Conservation (phyloP, 192 early-diverging fungal species). For the Coemansia sp. region DNA sequence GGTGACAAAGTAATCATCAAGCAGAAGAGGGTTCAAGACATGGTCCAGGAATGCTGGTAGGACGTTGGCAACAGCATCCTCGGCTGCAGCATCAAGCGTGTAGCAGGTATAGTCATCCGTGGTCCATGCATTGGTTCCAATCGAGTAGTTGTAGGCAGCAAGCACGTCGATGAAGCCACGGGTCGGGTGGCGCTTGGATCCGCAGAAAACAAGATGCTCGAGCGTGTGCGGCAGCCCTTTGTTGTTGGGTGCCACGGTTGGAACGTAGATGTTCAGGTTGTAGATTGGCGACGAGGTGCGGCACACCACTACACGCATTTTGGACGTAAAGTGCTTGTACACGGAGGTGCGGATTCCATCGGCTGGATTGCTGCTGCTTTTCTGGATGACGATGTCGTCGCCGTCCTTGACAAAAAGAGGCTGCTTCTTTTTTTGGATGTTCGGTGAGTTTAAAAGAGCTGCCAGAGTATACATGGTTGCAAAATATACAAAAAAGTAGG, state of each 20-base stretch:
- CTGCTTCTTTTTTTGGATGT: neutral
- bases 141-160: constrained; percentile 72
- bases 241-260: constrained; percentile 65
- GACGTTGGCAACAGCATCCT: constrained; percentile 69
- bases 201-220: constrained; percentile 82
- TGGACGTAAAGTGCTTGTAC: constrained; percentile 53
- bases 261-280: constrained; percentile 71
- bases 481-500: too few relatives aligned
- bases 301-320: constrained; percentile 65
- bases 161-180: constrained; percentile 75
- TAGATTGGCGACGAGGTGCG: constrained; percentile 66
- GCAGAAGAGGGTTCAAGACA: constrained; percentile 71
- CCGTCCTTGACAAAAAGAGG: constrained; percentile 36
- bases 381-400: constrained; percentile 31
- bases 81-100: constrained; percentile 63
- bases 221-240: constrained; percentile 84
- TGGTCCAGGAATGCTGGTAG: constrained; percentile 82
- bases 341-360: constrained; percentile 42
- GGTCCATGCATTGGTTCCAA: constrained; percentile 75
- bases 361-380: constrained; percentile 3
- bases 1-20: constrained; percentile 72
- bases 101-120: constrained; percentile 67
- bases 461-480: too few relatives aligned
- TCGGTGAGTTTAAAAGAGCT: too few relatives aligned
- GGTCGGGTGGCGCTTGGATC: constrained; percentile 65